Conservation (phyloP, 1,139 yeast genomes). For the Spathaspora sp. region DNA sequence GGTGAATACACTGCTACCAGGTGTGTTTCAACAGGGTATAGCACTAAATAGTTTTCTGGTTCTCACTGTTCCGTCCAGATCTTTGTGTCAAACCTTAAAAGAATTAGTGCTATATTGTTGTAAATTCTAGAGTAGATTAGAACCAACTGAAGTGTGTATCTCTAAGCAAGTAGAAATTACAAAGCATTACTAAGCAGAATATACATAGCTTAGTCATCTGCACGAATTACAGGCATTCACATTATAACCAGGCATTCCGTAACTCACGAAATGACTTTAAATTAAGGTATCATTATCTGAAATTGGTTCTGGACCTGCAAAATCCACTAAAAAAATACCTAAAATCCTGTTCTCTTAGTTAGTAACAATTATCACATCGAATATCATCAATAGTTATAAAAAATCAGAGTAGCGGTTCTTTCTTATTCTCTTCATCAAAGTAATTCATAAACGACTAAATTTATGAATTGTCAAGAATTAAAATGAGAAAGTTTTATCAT, state of each 20-base stretch:
- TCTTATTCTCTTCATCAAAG: slow-evolving; percentile 18
- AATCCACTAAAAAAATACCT: too few species aligned
- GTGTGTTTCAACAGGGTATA: too few species aligned
- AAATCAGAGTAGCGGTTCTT: slow-evolving; percentile 31
- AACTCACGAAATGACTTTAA: too few species aligned
- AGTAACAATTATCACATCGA: background rate
- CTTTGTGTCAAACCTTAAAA: too few species aligned
- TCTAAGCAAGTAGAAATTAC: background rate
- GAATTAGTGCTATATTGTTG: too few species aligned
- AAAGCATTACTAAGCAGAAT: background rate
- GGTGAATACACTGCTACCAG: background rate
- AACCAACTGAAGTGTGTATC: background rate
- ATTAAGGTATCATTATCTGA: background rate
- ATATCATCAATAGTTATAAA: background rate
- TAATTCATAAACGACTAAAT: slow-evolving; percentile 6
- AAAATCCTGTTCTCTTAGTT: background rate
- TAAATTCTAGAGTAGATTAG: too few species aligned
- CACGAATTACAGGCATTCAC: background rate
- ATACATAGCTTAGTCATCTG: background rate
- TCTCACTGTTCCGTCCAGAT: too few species aligned
- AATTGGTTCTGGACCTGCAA: too few species aligned
- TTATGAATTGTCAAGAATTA: slow-evolving; percentile 8
- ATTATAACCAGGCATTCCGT: too few species aligned
- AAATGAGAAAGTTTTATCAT: slow-evolving; percentile 15
- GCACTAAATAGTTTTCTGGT: too few species aligned